Evolutionary conservation across 2,329 filamentous ascomycete genomes (phyloP).

Genomic region (Macroventuria anomochaeta): DNA sequence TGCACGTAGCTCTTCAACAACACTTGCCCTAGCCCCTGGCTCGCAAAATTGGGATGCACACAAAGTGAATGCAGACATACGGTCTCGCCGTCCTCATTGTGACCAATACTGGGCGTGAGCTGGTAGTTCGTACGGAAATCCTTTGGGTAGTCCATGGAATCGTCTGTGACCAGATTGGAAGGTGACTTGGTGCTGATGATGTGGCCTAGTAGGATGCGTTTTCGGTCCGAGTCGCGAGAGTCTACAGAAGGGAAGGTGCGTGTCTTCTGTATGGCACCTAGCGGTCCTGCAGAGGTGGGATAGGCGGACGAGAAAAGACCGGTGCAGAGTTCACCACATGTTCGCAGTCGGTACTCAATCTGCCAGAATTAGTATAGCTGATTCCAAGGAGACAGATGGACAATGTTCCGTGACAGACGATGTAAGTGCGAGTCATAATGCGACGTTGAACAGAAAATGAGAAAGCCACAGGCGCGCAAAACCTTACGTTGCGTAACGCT

Average conservation of each 20-base stretch:
- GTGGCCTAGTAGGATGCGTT: slow-evolving; percentile 75
- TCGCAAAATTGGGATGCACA: slow-evolving; percentile 76
- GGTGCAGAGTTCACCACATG: slow-evolving; percentile 77
- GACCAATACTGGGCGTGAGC: slow-evolving; percentile 59
- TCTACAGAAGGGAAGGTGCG: slow-evolving; percentile 65
- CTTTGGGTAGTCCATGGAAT: slow-evolving; percentile 74
- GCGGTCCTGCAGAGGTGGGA: slow-evolving; percentile 51
- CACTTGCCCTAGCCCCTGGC: slow-evolving; percentile 74
- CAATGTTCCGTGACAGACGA: neutral
- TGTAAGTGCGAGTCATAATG: neutral
- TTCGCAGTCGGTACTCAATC: slow-evolving; percentile 77
- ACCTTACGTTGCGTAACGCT: slow-evolving; percentile 5
- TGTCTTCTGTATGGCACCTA: slow-evolving; percentile 62
- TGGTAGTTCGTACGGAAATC: slow-evolving; percentile 65
- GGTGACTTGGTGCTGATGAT: slow-evolving; percentile 76
- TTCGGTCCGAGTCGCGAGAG: slow-evolving; percentile 62
- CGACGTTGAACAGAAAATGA: neutral
- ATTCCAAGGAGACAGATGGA: neutral
- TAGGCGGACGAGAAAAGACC: slow-evolving; percentile 79
- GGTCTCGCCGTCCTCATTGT: slow-evolving; percentile 75
- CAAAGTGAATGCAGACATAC: slow-evolving; percentile 84
- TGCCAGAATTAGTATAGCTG: slow-evolving; percentile 44
- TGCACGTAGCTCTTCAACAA: slow-evolving; percentile 79
- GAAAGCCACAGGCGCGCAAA: neutral
- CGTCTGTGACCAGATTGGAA: slow-evolving; percentile 70